Conservation (phyloP, 2,329 filamentous ascomycete genomes). For the Ascochyta lentis region DNA sequence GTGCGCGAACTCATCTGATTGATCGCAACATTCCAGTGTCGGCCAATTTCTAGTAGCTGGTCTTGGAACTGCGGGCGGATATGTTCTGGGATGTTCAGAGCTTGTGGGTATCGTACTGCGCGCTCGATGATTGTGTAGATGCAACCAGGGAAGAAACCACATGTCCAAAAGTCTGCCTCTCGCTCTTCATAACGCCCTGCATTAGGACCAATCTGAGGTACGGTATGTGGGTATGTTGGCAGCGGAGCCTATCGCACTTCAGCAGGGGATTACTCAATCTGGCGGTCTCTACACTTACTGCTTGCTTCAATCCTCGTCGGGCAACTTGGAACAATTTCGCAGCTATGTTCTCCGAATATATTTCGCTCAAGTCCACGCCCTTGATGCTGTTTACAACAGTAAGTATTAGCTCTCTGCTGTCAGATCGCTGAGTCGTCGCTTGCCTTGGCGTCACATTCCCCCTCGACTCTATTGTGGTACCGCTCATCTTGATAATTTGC, state of each 20-base stretch:
- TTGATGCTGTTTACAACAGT: slow-evolving; percentile 22
- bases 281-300: slow-evolving; percentile 12
- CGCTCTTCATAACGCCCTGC: slow-evolving; percentile 43
- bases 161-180: slow-evolving; percentile 48
- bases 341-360: slow-evolving; percentile 39
- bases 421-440: not conserved
- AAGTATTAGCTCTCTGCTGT: not conserved
- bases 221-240: slow-evolving; percentile 41
- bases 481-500: slow-evolving; percentile 13
- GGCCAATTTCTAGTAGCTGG: slow-evolving; percentile 34
- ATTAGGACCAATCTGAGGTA: slow-evolving; percentile 35
- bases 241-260: slow-evolving; percentile 31
- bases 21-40: slow-evolving; percentile 43
- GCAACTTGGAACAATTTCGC: slow-evolving; percentile 46
- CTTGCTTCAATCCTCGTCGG: slow-evolving; percentile 33
- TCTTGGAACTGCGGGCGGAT: slow-evolving; percentile 28
- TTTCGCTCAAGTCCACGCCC: slow-evolving; percentile 34
- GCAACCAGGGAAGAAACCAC: slow-evolving; percentile 46
- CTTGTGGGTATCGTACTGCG: slow-evolving; percentile 37
- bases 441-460: slow-evolving; percentile 15
- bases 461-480: not conserved
- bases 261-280: not conserved
- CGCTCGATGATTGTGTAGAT: slow-evolving; percentile 45
- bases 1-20: slow-evolving; percentile 48
- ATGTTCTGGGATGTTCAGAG: slow-evolving; percentile 29